Evolutionary conservation across 768 basidiomycete genomes (phyloP).

Genomic region (Amyloporia xantha): DNA sequence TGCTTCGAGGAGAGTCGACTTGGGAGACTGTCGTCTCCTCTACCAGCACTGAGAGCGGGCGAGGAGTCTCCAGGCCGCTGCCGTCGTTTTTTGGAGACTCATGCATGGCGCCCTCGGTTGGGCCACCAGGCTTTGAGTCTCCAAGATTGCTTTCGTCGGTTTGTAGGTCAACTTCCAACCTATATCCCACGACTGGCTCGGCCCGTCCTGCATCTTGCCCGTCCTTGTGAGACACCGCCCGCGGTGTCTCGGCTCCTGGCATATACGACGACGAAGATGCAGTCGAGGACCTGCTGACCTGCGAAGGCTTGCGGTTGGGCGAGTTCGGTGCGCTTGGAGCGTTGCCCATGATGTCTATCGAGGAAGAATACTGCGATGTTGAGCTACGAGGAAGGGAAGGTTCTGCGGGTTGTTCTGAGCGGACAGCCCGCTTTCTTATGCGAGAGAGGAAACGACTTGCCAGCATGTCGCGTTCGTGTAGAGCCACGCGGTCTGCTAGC

Average conservation of each 20-base stretch:
- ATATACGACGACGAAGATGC: neutral
- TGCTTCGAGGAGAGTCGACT: no score
- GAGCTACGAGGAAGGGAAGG: neutral
- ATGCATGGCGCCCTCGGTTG: neutral
- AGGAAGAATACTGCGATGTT: neutral
- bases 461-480: neutral
- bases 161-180: neutral
- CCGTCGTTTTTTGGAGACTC: neutral
- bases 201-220: neutral
- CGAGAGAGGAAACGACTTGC: neutral
- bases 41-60: neutral
- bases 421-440: constrained; percentile 1
- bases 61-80: neutral
- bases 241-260: constrained; percentile 6
- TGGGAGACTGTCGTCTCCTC: no score
- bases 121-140: neutral
- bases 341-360: constrained; percentile 4
- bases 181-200: neutral
- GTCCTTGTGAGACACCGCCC: neutral
- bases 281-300: constrained; percentile 2
- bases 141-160: neutral
- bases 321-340: constrained; percentile 3
- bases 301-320: neutral
- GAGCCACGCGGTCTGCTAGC: neutral
- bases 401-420: neutral